Evolutionary conservation across 2,329 filamentous ascomycete genomes (phyloP).

Genomic region (Chaetomium sp.): DNA sequence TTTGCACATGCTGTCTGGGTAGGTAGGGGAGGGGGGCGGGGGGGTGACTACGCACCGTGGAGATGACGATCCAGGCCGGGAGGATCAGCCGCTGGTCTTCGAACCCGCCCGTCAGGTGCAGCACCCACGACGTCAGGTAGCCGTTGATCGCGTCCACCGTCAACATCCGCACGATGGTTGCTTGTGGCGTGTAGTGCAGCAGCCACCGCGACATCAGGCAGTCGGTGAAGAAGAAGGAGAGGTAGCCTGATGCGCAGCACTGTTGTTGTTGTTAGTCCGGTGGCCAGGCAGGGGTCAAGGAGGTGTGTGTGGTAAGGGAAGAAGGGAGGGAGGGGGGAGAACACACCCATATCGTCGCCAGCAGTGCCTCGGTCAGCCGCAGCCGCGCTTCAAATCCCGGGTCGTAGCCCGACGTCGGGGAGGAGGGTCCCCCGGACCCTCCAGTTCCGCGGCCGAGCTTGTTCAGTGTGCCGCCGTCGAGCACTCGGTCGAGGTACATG

Average conservation of each 20-base stretch:
- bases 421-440: neutral
- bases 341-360: conserved; percentile 73
- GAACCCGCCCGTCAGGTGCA: conserved; percentile 70
- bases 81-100: conserved; percentile 70
- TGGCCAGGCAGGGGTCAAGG: conserved; percentile 14
- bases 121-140: conserved; percentile 72
- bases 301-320: neutral
- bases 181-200: conserved; percentile 79
- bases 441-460: conserved; percentile 7
- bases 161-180: conserved; percentile 76
- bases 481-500: conserved; percentile 29
- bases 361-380: conserved; percentile 66
- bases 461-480: conserved; percentile 22
- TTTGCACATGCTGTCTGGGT: neutral
- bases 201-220: conserved; percentile 87
- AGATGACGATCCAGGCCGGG: conserved; percentile 77
- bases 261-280: conserved; percentile 39
- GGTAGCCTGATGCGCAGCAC: conserved; percentile 76
- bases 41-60: conserved; percentile 59
- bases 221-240: conserved; percentile 82
- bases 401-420: conserved; percentile 19
- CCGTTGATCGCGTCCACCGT: conserved; percentile 74
- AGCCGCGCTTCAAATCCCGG: conserved; percentile 49
- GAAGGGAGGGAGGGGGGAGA: neutral
- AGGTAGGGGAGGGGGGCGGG: neutral